These are phyloP conservation scores for Thielaviopsis euricoi DNA, from an alignment of 2,329 filamentous ascomycete species.

Conservation along the genomic window DNA sequence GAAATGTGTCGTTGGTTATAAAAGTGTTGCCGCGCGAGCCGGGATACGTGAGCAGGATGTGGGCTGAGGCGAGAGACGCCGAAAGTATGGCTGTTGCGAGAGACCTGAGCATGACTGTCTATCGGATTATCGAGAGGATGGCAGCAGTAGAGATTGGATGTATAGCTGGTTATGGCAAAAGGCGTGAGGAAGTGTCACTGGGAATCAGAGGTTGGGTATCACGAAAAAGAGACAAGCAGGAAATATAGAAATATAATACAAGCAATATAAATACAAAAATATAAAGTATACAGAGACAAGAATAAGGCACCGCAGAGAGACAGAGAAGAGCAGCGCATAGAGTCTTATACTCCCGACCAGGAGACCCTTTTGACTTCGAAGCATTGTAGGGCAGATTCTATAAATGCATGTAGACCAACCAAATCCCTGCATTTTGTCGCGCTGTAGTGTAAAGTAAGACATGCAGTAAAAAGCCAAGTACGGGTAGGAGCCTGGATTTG, in stretches of 20 bases:
- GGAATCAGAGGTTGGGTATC: neutral
- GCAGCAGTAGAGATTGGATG: neutral
- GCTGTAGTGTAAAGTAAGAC: too few relatives aligned
- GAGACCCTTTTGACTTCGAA: neutral
- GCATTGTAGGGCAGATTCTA: neutral
- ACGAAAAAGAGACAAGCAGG: neutral
- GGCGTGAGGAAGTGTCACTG: neutral
- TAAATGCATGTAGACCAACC: neutral
- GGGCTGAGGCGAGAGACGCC: constrained; percentile 17
- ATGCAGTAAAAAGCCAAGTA: too few relatives aligned
- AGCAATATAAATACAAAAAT: neutral
- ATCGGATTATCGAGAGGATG: neutral
- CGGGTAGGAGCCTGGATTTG: too few relatives aligned
- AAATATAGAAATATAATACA: neutral
- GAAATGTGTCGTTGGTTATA: constrained; percentile 43
- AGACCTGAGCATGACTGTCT: constrained; percentile 17
- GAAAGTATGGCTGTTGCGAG: constrained; percentile 15
- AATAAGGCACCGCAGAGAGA: too few relatives aligned
- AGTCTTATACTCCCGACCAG: neutral
- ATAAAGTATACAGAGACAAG: neutral
- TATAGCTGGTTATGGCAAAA: neutral
- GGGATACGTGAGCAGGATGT: constrained; percentile 49
- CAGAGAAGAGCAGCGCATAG: neutral
- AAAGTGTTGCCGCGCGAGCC: constrained; percentile 51
- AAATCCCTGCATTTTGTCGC: too few relatives aligned